Evolutionary conservation across 176 grass and related monocot genomes (phyloP), one percentile per base, ranked within the genome.

Genomic region (maize (Zea mays)): DNA sequence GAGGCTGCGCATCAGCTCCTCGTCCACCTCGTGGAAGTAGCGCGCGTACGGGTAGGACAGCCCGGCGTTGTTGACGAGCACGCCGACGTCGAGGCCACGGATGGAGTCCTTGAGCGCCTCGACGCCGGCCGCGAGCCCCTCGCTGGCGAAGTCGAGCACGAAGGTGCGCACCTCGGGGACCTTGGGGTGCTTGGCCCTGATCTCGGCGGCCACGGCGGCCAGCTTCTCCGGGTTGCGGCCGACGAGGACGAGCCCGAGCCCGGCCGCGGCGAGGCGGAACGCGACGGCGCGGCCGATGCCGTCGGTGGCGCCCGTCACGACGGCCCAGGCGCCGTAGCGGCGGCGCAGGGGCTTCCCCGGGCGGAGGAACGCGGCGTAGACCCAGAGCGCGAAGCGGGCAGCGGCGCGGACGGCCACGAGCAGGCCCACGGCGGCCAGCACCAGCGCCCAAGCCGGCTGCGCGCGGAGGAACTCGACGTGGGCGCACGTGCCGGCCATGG

Each of bases 21-120:
- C 90, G 74, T 89, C 90, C 69, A 97, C 88, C 93, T 97, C 93
- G 80, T 97, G 93, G 88, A 97, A 91, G 88, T 91, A 97, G 83
- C 90, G 86, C 57, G 93, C 90, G 77, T 97, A 97, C 8, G 93
- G 93, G 86, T 97, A 97, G 20, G 93, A 97, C 13, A 93, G 38
- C 5, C 93, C 93, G 47, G 90, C 90, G 90, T 86, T 91, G 84
- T 97, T 97, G 60, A 97, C 86, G 57, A 97, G 83, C 55, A 97
- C 76, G 5, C 93, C 93, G 0, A 97, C 78, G 76, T 97, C 93
- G 46, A 97, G 86, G 54, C 88, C 86, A 48, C 65, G 54, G 82
- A 97, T 87, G 81, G 57, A 34, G 9, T 87, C 86, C 88, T 69
- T 80, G 42, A 93, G 86, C 55, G 77, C 65, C 12, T 79, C 75